A percentile compares a stretch with the other conserved stretches of the same genome.
Conservation (phyloP, 176 grass and related monocot species). For the barley (Hordeum vulgare) region MorexV3_pseudomolecules_assembly NC_058521.1:609818588-609819087, state of each 20-base stretch:
- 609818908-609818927: conserved; percentile 93
- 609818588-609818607: conserved; percentile 54
- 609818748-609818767: conserved; percentile 62
- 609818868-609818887: conserved; percentile 62
- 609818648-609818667: not conserved
- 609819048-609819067: conserved; percentile 66
- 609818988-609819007: conserved; percentile 65
- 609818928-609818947: conserved; percentile 95
- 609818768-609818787: conserved; percentile 59
- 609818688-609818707: conserved; percentile 55
- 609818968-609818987: conserved; percentile 53
- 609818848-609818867: conserved; percentile 74
- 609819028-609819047: conserved; percentile 85
- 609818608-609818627: conserved; percentile 73
- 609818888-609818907: conserved; percentile 73
- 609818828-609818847: conserved; percentile 82
- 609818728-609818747: conserved; percentile 59
- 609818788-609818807: conserved; percentile 77
- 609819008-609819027: conserved; percentile 70
- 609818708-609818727: conserved; percentile 67
- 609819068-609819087: conserved; percentile 55
- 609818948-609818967: conserved; percentile 62
- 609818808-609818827: conserved; percentile 90
- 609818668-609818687: conserved; percentile 37
- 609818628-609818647: conserved; percentile 20